Evolutionary conservation across 2,329 filamentous ascomycete species (phyloP).

Genomic region (Cladophialophora psammophila): DNA sequence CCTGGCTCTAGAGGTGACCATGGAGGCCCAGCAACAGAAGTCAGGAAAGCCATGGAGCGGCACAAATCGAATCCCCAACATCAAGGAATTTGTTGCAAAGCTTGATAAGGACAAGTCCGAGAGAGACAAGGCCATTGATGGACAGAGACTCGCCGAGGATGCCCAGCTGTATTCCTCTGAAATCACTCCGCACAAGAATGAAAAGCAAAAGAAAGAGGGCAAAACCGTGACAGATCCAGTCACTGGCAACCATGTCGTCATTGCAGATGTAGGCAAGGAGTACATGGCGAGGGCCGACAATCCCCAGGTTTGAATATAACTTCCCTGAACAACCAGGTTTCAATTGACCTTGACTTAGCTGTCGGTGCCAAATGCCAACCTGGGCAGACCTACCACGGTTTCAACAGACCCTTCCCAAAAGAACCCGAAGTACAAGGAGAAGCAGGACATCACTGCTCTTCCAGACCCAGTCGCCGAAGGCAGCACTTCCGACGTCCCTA

Average conservation of each 20-base stretch:
- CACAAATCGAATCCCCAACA: slow-evolving; percentile 82
- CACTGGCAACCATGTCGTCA: slow-evolving; percentile 83
- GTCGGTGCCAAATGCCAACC: slow-evolving; percentile 87
- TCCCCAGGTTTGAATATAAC: slow-evolving; percentile 64
- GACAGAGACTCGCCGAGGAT: slow-evolving; percentile 54
- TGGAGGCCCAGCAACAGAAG: slow-evolving; percentile 51
- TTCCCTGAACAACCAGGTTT: slow-evolving; percentile 4
- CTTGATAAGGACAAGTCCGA: slow-evolving; percentile 81
- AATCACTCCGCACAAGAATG: slow-evolving; percentile 56
- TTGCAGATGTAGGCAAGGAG: slow-evolving; percentile 78
- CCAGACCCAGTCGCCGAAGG: slow-evolving; percentile 84
- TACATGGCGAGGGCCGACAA: slow-evolving; percentile 75
- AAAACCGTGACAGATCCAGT: slow-evolving; percentile 83
- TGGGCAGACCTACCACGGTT: slow-evolving; percentile 71
- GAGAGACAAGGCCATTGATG: slow-evolving; percentile 75
- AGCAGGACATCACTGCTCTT: slow-evolving; percentile 88
- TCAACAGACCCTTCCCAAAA: slow-evolving; percentile 75
- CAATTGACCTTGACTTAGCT: slow-evolving; percentile 58
- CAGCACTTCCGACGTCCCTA: slow-evolving; percentile 90
- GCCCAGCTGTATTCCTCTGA: slow-evolving; percentile 45
- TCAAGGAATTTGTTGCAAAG: slow-evolving; percentile 80
- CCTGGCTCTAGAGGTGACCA: slow-evolving; percentile 4
- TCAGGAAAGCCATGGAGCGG: slow-evolving; percentile 79
- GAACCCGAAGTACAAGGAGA: slow-evolving; percentile 79
- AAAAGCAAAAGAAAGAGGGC: slow-evolving; percentile 55